A percentile compares a stretch with the other conserved stretches of the same genome.
Conservation (phyloP, 1,284 basidiomycete species). For the Neolentinus lepideus region DNA sequence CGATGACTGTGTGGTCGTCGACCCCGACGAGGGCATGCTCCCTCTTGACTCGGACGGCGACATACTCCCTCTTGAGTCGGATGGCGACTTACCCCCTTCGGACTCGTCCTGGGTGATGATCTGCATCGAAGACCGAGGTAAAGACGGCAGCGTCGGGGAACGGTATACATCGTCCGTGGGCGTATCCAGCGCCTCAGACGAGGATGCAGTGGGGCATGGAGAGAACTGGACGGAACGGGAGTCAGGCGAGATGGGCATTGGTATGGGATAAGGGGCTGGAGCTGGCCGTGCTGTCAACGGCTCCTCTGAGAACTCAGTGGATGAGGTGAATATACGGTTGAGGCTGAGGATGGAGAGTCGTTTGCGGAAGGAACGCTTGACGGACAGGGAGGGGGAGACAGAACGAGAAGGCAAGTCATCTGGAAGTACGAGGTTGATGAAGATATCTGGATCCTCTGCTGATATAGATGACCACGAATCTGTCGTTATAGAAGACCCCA, state of each 20-base stretch:
- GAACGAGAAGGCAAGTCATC: neutral
- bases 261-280: neutral
- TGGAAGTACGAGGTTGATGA: neutral
- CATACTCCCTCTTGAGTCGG: neutral
- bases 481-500: neutral
- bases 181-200: constrained; percentile 1
- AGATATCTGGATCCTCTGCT: neutral
- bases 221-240: constrained; percentile 1
- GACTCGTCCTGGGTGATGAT: neutral
- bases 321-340: neutral
- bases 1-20: neutral
- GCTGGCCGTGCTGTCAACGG: neutral
- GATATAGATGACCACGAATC: neutral
- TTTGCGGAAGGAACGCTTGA: neutral
- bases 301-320: neutral
- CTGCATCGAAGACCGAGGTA: neutral
- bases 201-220: neutral
- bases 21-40: neutral
- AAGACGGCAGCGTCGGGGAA: neutral
- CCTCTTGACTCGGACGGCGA: neutral
- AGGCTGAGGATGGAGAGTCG: constrained; percentile 1
- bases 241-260: neutral
- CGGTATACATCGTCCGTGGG: neutral
- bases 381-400: neutral
- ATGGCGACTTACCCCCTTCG: neutral